phyloP scores from a whole-genome alignment of 2,329 filamentous ascomycete genomes.

The Ramularia endophylla region DNA sequence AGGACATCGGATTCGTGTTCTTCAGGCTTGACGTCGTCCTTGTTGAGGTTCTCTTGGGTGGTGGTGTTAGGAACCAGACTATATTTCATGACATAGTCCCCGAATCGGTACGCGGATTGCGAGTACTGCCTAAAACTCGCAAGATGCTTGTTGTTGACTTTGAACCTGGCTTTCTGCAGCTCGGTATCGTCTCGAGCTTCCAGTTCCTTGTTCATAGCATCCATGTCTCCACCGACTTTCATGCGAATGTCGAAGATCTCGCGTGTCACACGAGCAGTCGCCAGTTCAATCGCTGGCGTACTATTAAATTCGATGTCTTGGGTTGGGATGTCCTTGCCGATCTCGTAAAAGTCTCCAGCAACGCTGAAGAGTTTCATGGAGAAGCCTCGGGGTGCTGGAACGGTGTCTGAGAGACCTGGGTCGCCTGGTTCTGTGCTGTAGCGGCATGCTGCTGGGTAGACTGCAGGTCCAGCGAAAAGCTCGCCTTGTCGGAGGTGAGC shows the following conservation, averaged over 20 bases:
- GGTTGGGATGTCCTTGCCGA: constrained; percentile 34
- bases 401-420: constrained; percentile 37
- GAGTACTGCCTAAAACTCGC: constrained; percentile 20
- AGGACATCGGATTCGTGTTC: constrained; percentile 33
- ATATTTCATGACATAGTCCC: constrained; percentile 45
- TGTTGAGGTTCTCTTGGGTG: constrained; percentile 26
- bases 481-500: constrained; percentile 40
- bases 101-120: constrained; percentile 45
- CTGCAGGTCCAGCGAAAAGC: constrained; percentile 26
- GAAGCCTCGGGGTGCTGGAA: constrained; percentile 43
- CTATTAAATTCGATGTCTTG: constrained; percentile 41
- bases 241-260: neutral
- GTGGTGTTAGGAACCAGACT: constrained; percentile 39
- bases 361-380: constrained; percentile 48
- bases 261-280: constrained; percentile 39
- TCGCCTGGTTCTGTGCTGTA: constrained; percentile 32
- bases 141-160: constrained; percentile 32
- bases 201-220: constrained; percentile 39
- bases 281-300: constrained; percentile 43
- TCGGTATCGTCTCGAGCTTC: constrained; percentile 34
- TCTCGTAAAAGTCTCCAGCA: constrained; percentile 39
- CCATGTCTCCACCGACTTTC: constrained; percentile 18
- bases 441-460: constrained; percentile 31
- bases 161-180: constrained; percentile 36
- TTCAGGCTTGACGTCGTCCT: constrained; percentile 35